Conservation (phyloP, 176 grass and related monocot species). For the Metroxylon sagu region DNA sequence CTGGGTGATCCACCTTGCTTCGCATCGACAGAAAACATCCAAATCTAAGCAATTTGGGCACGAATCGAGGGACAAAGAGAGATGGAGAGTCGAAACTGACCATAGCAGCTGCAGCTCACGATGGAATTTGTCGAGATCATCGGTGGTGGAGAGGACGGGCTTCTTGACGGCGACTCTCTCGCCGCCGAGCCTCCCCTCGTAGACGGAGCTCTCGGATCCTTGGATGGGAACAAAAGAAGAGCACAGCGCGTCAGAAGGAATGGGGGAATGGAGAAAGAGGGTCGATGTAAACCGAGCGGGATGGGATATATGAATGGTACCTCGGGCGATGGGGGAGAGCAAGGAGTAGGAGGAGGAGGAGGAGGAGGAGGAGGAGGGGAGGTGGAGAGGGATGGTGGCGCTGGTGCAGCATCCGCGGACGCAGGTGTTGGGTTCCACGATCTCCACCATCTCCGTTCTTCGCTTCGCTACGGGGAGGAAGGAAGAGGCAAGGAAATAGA, state of each 20-base stretch:
- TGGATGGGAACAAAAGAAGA: neutral
- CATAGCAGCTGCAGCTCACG: slow-evolving; percentile 89
- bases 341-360: slow-evolving; percentile 34
- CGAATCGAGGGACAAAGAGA: slow-evolving; percentile 2
- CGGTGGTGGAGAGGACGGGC: slow-evolving; percentile 73
- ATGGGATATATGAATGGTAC: slow-evolving; percentile 7
- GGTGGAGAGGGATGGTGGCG: slow-evolving; percentile 61
- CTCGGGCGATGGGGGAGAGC: slow-evolving; percentile 76
- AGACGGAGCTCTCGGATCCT: slow-evolving; percentile 95
- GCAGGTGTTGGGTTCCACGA: slow-evolving; percentile 63
- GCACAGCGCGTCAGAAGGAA: neutral
- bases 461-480: neutral
- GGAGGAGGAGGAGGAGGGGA: slow-evolving; percentile 58
- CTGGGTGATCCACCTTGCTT: slow-evolving; percentile 72
- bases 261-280: neutral
- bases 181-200: slow-evolving; percentile 55
- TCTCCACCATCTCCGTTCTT: slow-evolving; percentile 29
- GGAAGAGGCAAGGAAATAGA: too few species aligned
- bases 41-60: neutral
- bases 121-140: slow-evolving; percentile 91
- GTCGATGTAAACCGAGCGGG: neutral
- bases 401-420: slow-evolving; percentile 87
- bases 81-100: slow-evolving; percentile 15
- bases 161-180: slow-evolving; percentile 75
- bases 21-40: slow-evolving; percentile 14